phyloP scores from a whole-genome alignment of 2,329 filamentous ascomycete species.

The Fusarium aywerte region DNA sequence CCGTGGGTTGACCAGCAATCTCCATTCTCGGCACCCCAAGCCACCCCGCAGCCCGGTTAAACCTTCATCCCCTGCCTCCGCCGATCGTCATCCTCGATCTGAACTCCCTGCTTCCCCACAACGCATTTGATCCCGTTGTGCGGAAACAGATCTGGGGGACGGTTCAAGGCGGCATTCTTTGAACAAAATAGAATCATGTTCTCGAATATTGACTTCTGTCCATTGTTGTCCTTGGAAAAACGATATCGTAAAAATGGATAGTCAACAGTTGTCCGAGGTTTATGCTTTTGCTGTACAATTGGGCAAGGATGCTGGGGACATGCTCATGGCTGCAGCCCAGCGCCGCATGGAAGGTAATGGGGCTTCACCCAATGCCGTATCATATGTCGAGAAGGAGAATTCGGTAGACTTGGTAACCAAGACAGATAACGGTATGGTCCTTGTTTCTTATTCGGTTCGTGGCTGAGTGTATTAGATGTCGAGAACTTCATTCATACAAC shows the following conservation, averaged over 20 bases:
- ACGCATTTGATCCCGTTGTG: constrained; percentile 37
- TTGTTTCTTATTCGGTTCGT: background rate
- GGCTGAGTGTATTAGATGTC: constrained; percentile 63
- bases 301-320: constrained; percentile 74
- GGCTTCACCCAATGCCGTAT: constrained; percentile 31
- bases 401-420: constrained; percentile 82
- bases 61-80: constrained; percentile 38
- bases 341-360: constrained; percentile 42
- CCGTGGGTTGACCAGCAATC: constrained; percentile 14
- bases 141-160: constrained; percentile 17
- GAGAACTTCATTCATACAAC: constrained; percentile 74
- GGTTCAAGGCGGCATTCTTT: constrained; percentile 36
- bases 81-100: constrained; percentile 10
- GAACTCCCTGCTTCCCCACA: constrained; percentile 30
- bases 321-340: constrained; percentile 70
- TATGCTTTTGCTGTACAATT: constrained; percentile 77
- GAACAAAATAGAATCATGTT: constrained; percentile 22
- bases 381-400: constrained; percentile 72
- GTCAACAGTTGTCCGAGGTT: constrained; percentile 69
- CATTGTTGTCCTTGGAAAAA: constrained; percentile 15
- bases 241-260: constrained; percentile 45
- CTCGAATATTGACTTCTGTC: background rate
- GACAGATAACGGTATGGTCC: constrained; percentile 72
- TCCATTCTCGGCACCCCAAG: constrained; percentile 18
- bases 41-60: constrained; percentile 41